Percentiles rank a stretch among this genome's conserved stretches.
Conservation (phyloP, 331 rosid genomes). For the Rhamnella rubrinervis region DNA sequence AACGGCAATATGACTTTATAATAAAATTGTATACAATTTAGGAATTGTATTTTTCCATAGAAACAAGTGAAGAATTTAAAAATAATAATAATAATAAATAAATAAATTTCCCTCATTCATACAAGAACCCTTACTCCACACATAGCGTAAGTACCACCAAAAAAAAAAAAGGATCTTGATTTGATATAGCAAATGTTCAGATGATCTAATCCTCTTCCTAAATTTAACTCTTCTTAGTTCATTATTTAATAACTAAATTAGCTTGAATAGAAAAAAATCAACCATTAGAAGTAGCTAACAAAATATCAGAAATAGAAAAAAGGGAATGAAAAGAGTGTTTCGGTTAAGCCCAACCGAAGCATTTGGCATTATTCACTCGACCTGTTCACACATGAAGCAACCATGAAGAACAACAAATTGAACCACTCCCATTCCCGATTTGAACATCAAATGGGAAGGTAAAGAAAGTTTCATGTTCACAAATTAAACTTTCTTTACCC, state of each 20-base stretch:
- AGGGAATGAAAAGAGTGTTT: too few species aligned
- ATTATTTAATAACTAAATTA: background rate
- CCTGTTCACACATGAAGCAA: background rate
- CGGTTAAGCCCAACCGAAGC: background rate
- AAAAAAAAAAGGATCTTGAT: background rate
- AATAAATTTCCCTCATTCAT: too few species aligned
- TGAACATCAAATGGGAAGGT: too few species aligned
- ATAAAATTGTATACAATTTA: too few species aligned
- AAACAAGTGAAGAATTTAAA: too few species aligned
- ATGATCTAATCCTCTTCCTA: background rate
- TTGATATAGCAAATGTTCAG: background rate
- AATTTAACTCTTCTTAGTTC: background rate
- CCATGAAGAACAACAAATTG: background rate
- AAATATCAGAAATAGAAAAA: too few species aligned
- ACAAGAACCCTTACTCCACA: too few species aligned
- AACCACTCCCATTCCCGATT: too few species aligned
- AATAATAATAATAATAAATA: too few species aligned
- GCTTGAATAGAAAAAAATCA: background rate
- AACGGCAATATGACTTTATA: too few species aligned
- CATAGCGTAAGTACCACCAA: too few species aligned
- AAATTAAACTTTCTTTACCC: background rate
- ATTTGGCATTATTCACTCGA: background rate
- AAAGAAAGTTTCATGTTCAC: background rate
- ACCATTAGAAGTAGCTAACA: background rate
- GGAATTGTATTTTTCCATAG: too few species aligned